Evolutionary conservation across 164 flowering plant genomes (phyloP), one percentile per base, ranked within the genome.

Genomic region (Buxus sempervirens): DNA sequence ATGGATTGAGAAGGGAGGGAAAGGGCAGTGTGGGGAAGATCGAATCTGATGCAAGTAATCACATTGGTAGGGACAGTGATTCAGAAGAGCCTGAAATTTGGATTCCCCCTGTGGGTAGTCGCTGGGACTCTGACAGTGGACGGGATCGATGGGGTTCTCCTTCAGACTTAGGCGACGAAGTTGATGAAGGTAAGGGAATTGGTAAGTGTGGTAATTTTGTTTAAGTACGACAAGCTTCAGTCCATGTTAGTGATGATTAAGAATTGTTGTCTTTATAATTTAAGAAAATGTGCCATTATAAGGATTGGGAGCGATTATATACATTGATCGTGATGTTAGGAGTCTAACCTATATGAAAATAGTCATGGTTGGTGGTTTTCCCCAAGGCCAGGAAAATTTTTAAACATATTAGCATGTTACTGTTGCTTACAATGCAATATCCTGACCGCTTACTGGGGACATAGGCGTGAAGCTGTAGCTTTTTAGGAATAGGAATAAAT

Each of bases 81-180:
- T 60, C 63, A 0, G 97, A 86, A 69, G 92, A 88, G 51, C 77
- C 27, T 59, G 93, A 86, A 45, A 90, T 91, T 66, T 91, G 98
- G 97, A 75, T 82, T 72, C 98, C 97, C 73, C 92, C 95, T 13
- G 77, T 28, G 8, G 97, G 98, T 26, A 83, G 80, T 16, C 90
- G 97, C 8, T 91, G 96, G 96, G 96, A 94, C 72, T 72, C 75
- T 66, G 98, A 94, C 76, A 88, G 87, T 76, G 94, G 97, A 48
- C 82, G 80, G 51, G 95, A 89, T 73, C 82, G 98, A 72, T 90
- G 96, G 96, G 90, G 81, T 67, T 88, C 92, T 54, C 88, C 26
- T 72, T 75, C 82, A 21, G 89, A 82, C 48, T 85, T 82, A 0
- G 93, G n/a, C 27, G 62, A 77, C 41, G 86, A 80, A 60, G 54